phyloP scores from a whole-genome alignment of 2,329 filamentous ascomycete genomes.

The Diaporthe sp. region DNA sequence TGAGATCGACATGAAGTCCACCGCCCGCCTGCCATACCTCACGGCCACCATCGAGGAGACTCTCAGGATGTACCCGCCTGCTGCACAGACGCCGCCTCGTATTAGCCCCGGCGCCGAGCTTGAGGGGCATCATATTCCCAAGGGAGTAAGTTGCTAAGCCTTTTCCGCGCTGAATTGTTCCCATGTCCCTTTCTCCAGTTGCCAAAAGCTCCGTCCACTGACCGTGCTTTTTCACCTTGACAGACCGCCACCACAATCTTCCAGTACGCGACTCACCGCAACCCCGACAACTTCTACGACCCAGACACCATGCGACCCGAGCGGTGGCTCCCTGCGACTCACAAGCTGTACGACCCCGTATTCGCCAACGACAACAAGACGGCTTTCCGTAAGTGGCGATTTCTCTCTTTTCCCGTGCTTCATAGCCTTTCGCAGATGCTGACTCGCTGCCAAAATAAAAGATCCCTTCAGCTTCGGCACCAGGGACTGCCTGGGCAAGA shows the following conservation, averaged over 20 bases:
- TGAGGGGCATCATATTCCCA: constrained; percentile 30
- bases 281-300: constrained; percentile 36
- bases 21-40: constrained; percentile 73
- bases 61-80: constrained; percentile 65
- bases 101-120: constrained; percentile 24
- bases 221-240: not conserved
- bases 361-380: constrained; percentile 39
- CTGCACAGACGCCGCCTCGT: constrained; percentile 23
- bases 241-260: constrained; percentile 24
- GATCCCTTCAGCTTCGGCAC: constrained; percentile 41
- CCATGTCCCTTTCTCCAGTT: not conserved
- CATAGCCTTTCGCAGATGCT: not conserved
- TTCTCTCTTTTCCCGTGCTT: not conserved
- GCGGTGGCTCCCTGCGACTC: constrained; percentile 38
- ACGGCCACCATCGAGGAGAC: constrained; percentile 84
- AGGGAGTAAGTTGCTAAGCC: constrained; percentile 14
- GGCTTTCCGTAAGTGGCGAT: constrained; percentile 25
- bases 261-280: constrained; percentile 37
- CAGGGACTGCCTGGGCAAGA: constrained; percentile 43
- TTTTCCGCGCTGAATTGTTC: not conserved
- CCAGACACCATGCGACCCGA: constrained; percentile 38
- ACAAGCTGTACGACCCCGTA: constrained; percentile 37
- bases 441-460: not conserved
- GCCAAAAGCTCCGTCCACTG: not conserved
- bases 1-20: constrained; percentile 43